These are phyloP conservation scores for Echeveria elegans DNA, from an alignment of 164 flowering plant genomes.

Conservation along the genomic window DNA sequence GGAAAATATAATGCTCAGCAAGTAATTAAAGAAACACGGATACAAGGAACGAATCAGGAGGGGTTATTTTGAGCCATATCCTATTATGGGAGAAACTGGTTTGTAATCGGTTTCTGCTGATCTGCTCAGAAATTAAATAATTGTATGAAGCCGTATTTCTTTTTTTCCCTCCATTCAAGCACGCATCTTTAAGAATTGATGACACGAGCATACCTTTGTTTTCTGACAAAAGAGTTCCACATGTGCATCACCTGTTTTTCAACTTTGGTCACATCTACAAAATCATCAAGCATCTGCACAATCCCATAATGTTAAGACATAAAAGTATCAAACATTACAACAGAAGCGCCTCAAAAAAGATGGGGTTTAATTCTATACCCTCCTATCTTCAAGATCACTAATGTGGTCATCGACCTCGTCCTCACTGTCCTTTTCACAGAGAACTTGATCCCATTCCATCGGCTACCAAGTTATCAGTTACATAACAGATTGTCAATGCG, in stretches of 20 bases:
- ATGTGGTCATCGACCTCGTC: constrained; percentile 98
- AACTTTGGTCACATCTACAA: constrained; percentile 84
- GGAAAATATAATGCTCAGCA: background rate
- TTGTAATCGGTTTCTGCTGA: background rate
- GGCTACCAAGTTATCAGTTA: constrained; percentile 35
- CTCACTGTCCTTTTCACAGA: constrained; percentile 86
- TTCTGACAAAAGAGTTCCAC: constrained; percentile 96
- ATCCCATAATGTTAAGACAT: background rate
- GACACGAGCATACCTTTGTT: constrained; percentile 50
- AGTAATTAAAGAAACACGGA: background rate
- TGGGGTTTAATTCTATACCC: constrained; percentile 34
- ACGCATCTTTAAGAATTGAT: background rate
- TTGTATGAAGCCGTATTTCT: background rate
- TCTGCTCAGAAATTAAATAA: background rate
- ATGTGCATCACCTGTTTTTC: constrained; percentile 94
- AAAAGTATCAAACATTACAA: background rate
- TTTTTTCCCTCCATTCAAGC: background rate
- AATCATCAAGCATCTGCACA: constrained; percentile 93
- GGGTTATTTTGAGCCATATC: too few relatives aligned
- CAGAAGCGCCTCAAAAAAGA: background rate
- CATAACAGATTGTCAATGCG: background rate
- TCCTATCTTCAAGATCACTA: constrained; percentile 89
- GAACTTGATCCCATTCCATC: constrained; percentile 82
- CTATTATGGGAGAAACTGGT: background rate
- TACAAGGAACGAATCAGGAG: background rate